A percentile compares a stretch with the other conserved stretches of the same genome.
Conservation (phyloP, 768 basidiomycete species). For the Mycena latifolia region DNA sequence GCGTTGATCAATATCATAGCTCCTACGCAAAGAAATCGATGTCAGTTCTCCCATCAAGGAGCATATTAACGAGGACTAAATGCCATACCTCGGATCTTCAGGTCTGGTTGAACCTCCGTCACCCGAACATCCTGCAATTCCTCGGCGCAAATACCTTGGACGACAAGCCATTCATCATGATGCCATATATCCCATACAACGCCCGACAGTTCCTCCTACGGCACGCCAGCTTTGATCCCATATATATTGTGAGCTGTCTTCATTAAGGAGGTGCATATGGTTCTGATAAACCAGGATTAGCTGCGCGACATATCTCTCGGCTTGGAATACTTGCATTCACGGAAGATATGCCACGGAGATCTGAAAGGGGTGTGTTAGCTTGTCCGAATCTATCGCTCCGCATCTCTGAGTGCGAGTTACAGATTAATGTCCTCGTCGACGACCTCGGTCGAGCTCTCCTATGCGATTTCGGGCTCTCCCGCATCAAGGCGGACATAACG, state of each 20-base stretch:
- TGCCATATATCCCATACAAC: slow-evolving; percentile 19
- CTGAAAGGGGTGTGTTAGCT: slow-evolving; percentile 41
- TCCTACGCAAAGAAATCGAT: no score
- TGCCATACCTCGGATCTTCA: background rate
- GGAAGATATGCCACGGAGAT: slow-evolving; percentile 45
- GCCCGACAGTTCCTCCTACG: slow-evolving; percentile 5
- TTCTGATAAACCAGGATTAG: no score
- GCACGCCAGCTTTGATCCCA: background rate
- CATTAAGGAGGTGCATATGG: slow-evolving; percentile 4
- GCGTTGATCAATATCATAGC: background rate
- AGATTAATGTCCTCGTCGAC: slow-evolving; percentile 43
- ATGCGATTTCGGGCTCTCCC: slow-evolving; percentile 44
- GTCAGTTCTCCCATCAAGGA: no score
- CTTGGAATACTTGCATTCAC: slow-evolving; percentile 42
- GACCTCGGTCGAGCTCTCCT: slow-evolving; percentile 40
- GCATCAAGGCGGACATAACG: slow-evolving; percentile 42
- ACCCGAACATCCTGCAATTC: slow-evolving; percentile 75
- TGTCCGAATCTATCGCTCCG: background rate
- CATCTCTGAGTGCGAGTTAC: background rate
- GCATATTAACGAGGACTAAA: background rate
- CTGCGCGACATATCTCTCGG: slow-evolving; percentile 42
- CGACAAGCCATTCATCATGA: slow-evolving; percentile 24
- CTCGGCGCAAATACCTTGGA: slow-evolving; percentile 24
- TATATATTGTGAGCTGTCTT: no score
- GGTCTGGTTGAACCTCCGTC: slow-evolving; percentile 58